Percentiles rank a stretch among this genome's conserved stretches.
Conservation (phyloP, 2,329 filamentous ascomycete species). For the Aspergillus japonicus region DNA sequence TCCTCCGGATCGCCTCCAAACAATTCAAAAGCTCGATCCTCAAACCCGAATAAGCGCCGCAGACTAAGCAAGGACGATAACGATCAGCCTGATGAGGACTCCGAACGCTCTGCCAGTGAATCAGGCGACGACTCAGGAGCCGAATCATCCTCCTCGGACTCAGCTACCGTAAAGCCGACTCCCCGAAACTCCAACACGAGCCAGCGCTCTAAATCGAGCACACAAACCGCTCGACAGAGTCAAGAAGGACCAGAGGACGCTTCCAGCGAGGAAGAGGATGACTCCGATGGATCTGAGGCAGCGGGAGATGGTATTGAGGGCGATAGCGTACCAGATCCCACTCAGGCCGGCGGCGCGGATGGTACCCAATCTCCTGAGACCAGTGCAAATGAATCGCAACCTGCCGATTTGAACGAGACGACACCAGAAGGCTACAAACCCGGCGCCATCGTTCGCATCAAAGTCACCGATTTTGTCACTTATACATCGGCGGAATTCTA, state of each 20-base stretch:
- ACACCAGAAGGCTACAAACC: conserved; percentile 46
- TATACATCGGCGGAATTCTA: conserved; percentile 90
- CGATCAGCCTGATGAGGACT: conserved; percentile 18
- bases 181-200: background rate
- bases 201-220: background rate
- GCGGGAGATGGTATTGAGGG: too few relatives aligned
- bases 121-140: conserved; percentile 14
- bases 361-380: background rate
- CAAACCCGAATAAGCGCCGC: conserved; percentile 33
- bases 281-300: background rate
- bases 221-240: background rate
- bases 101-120: background rate
- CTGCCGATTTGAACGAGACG: conserved; percentile 11
- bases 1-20: conserved; percentile 3
- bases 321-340: background rate
- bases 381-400: background rate
- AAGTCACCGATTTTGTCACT: conserved; percentile 86
- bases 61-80: conserved; percentile 17
- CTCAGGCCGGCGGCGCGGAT: background rate
- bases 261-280: background rate
- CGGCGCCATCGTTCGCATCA: conserved; percentile 85
- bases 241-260: background rate
- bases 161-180: background rate
- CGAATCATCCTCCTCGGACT: conserved; percentile 1
- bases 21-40: conserved; percentile 17